Evolutionary conservation across 345 rosid species (phyloP).

Genomic region (Isatis tinctoria): DNA sequence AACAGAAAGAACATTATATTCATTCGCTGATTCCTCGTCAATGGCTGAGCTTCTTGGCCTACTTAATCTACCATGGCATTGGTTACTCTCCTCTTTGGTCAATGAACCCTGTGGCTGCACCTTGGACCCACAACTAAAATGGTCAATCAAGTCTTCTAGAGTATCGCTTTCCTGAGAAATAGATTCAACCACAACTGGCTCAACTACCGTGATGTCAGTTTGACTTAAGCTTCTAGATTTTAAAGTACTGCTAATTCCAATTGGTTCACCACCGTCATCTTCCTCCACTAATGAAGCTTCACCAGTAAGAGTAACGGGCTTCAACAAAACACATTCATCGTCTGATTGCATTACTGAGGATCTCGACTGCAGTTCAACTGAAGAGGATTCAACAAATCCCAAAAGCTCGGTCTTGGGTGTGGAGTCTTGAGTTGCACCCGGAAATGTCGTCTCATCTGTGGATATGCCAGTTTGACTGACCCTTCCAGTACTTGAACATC

Average conservation of each 20-base stretch:
- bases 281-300: constrained; percentile 12
- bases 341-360: constrained; percentile 14
- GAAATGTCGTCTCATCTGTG: constrained; percentile 1
- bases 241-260: constrained; percentile 16
- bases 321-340: constrained; percentile 11
- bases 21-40: constrained; percentile 22
- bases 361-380: constrained; percentile 13
- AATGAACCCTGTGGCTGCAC: constrained; percentile 2
- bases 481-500: constrained; percentile 25
- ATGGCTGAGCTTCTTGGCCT: constrained; percentile 35
- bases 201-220: constrained; percentile 16
- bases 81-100: constrained; percentile 15
- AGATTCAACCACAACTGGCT: constrained; percentile 12
- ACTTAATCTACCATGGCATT: constrained; percentile 29
- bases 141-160: constrained; percentile 9
- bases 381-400: constrained; percentile 15
- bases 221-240: neutral
- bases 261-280: neutral
- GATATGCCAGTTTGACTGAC: constrained; percentile 24
- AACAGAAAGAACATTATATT: constrained; percentile 26
- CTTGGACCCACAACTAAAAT: constrained; percentile 27
- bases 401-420: constrained; percentile 2
- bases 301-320: constrained; percentile 20
- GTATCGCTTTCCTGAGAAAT: constrained; percentile 7
- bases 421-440: constrained; percentile 3